phyloP scores from a whole-genome alignment of 177 flowering plant species.

The Vitis hybrid region DNA sequence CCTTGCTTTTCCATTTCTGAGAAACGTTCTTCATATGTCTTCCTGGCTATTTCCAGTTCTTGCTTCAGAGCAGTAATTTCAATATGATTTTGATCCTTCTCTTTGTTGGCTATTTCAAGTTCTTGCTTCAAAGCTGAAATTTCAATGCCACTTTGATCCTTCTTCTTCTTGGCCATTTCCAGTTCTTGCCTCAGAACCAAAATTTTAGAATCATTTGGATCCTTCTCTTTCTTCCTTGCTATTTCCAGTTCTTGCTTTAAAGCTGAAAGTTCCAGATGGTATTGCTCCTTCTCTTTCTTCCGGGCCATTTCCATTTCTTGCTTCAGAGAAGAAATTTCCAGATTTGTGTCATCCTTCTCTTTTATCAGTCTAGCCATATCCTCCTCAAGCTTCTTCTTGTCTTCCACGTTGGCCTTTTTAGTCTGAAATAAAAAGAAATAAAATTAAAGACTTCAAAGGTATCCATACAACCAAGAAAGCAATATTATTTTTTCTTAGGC shows the following conservation, averaged over 20 bases:
- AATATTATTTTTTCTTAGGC: not conserved
- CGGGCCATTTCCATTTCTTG: conserved; percentile 35
- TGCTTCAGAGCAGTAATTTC: conserved; percentile 23
- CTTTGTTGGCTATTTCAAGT: conserved; percentile 48
- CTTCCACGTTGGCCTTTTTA: conserved; percentile 58
- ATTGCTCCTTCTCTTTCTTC: conserved; percentile 51
- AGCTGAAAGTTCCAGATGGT: too few relatives aligned
- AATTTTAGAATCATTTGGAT: conserved; percentile 38
- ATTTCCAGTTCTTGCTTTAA: conserved; percentile 53
- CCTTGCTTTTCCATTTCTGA: conserved; percentile 39
- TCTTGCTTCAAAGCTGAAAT: conserved; percentile 39
- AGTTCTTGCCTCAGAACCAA: conserved; percentile 42
- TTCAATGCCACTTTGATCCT: conserved; percentile 47
- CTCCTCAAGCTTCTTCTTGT: conserved; percentile 52
- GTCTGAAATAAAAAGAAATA: conserved; percentile 30
- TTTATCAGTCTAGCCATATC: conserved; percentile 43
- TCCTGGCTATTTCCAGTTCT: conserved; percentile 40
- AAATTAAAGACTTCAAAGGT: not conserved
- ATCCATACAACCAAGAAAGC: not conserved
- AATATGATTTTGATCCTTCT: conserved; percentile 39
- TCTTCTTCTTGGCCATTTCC: conserved; percentile 41
- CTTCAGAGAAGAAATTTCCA: conserved; percentile 30
- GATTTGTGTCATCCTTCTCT: conserved; percentile 41
- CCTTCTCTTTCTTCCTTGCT: conserved; percentile 54
- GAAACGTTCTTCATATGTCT: conserved; percentile 33